phyloP scores from a whole-genome alignment of 441 rosid genomes.

The Caryocar brasiliense region DNA sequence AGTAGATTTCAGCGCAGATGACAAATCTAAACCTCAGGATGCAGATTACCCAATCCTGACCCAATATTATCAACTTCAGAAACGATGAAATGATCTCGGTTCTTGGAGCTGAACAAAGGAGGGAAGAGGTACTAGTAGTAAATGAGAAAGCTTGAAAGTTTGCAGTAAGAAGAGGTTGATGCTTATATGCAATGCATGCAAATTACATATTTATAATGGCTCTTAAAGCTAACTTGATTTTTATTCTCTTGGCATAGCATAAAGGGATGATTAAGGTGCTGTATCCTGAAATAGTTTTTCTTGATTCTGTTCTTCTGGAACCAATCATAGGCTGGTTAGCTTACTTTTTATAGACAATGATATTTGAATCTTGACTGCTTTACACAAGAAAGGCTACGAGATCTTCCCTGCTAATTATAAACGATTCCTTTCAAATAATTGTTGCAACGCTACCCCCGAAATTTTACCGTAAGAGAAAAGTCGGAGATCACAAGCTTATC shows the following conservation, averaged over 20 bases:
- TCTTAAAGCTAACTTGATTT: slow-evolving; percentile 16
- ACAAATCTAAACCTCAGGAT: slow-evolving; percentile 88
- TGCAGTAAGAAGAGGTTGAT: slow-evolving; percentile 1
- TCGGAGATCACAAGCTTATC: slow-evolving; percentile 6
- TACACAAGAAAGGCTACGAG: slow-evolving; percentile 9
- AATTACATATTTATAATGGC: slow-evolving; percentile 34
- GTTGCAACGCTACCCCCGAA: background rate
- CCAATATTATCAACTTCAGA: too few relatives aligned
- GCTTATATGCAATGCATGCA: slow-evolving; percentile 17
- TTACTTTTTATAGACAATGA: slow-evolving; percentile 30
- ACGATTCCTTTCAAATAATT: slow-evolving; percentile 11
- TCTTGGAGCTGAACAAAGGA: background rate
- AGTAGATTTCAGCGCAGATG: slow-evolving; percentile 19
- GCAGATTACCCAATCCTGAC: slow-evolving; percentile 83
- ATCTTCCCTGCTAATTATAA: slow-evolving; percentile 13
- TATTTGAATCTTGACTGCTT: slow-evolving; percentile 34
- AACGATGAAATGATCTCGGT: too few relatives aligned
- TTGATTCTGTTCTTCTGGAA: slow-evolving; percentile 37
- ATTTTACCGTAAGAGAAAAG: slow-evolving; percentile 2
- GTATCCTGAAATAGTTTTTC: slow-evolving; percentile 11
- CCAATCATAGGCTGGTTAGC: slow-evolving; percentile 29
- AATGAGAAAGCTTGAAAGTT: background rate
- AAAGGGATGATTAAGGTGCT: slow-evolving; percentile 32
- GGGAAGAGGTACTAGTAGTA: background rate
- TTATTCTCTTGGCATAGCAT: too few relatives aligned